Percentiles rank a stretch among this genome's conserved stretches.
Conservation (phyloP, 805 yeast genomes). For the Blastobotrys terrestris region DNA sequence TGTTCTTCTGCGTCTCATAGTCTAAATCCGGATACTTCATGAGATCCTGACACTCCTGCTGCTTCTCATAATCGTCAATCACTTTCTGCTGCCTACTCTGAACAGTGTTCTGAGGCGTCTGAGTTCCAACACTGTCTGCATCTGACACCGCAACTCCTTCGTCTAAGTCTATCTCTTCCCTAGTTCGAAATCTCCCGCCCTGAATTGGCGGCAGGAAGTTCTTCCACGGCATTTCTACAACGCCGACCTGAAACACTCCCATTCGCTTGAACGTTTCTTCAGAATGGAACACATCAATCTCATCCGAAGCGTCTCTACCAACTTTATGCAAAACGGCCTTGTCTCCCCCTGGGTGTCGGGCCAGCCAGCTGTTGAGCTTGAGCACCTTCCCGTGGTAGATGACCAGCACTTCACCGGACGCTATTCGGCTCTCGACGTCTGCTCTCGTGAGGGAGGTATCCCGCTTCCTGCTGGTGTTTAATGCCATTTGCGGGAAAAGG, state of each 20-base stretch:
- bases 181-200: conserved; percentile 51
- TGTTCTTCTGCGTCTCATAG: conserved; percentile 52
- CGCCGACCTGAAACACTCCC: conserved; percentile 56
- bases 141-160: conserved; percentile 18
- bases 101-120: conserved; percentile 15
- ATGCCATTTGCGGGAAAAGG: too few relatives aligned
- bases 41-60: conserved; percentile 49
- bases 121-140: conserved; percentile 8
- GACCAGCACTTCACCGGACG: conserved; percentile 63
- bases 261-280: conserved; percentile 50
- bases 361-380: conserved; percentile 64
- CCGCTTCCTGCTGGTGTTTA: too few relatives aligned
- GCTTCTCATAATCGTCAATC: conserved; percentile 53
- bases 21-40: conserved; percentile 58
- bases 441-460: too few relatives aligned
- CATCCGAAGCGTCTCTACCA: conserved; percentile 88
- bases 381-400: conserved; percentile 57
- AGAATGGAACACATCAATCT: conserved; percentile 77
- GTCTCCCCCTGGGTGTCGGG: conserved; percentile 83
- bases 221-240: conserved; percentile 58
- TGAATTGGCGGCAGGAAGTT: conserved; percentile 84
- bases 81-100: conserved; percentile 27
- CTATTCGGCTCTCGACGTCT: conserved; percentile 55
- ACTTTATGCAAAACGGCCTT: conserved; percentile 77
- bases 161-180: conserved; percentile 26